phyloP scores from a whole-genome alignment of 2,329 filamentous ascomycete species.

The Allantophomopsis lycopodina region DNA sequence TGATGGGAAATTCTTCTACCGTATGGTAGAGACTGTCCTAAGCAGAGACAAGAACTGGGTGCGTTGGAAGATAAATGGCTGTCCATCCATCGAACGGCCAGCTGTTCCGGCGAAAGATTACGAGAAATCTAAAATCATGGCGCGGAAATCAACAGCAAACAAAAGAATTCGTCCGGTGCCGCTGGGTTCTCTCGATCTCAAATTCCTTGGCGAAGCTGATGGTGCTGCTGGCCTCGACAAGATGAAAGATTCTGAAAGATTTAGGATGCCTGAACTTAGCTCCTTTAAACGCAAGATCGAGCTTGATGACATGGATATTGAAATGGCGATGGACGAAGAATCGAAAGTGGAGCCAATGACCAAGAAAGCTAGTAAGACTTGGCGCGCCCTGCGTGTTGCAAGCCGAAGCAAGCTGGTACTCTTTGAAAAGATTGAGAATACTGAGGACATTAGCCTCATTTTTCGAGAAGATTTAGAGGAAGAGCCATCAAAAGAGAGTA shows the following conservation, averaged over 20 bases:
- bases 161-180: constrained; percentile 57
- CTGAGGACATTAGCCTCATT: constrained; percentile 51
- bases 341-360: constrained; percentile 45
- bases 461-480: constrained; percentile 32
- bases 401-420: constrained; percentile 57
- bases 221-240: constrained; percentile 49
- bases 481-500: constrained; percentile 13
- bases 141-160: constrained; percentile 51
- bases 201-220: constrained; percentile 61
- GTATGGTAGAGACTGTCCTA: constrained; percentile 93
- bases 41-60: constrained; percentile 98
- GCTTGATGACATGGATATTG: constrained; percentile 72
- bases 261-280: constrained; percentile 54
- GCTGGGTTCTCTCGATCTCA: constrained; percentile 61
- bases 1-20: constrained; percentile 86
- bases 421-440: constrained; percentile 81
- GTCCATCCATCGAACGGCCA: constrained; percentile 70
- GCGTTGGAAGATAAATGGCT: constrained; percentile 93
- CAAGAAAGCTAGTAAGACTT: constrained; percentile 76
- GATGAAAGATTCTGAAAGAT: constrained; percentile 52
- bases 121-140: constrained; percentile 51
- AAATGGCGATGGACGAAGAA: constrained; percentile 56
- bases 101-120: constrained; percentile 58
- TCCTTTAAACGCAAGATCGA: constrained; percentile 62
- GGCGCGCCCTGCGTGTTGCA: constrained; percentile 76